These are phyloP conservation scores for Triticum dicoccoides DNA, from an alignment of 176 grass and related monocot genomes.

Conservation along the genomic window DNA sequence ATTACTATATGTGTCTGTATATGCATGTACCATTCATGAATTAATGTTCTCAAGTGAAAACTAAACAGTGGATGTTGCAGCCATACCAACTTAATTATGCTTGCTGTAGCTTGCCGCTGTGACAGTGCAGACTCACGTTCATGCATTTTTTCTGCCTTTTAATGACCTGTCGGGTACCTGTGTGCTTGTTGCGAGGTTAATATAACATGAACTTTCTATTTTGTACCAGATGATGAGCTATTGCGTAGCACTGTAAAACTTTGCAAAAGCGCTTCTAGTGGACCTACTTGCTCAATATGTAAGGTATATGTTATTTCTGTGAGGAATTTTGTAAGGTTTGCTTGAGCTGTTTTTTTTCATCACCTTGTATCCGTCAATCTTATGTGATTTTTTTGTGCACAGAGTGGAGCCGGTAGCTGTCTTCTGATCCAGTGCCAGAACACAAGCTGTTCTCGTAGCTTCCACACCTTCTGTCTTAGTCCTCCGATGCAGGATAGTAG, in stretches of 20 bases:
- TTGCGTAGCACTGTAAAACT: constrained; percentile 34
- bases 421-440: constrained; percentile 49
- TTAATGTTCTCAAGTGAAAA: not conserved
- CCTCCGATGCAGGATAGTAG: constrained; percentile 34
- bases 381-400: constrained; percentile 11
- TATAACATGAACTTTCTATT: not conserved
- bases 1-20: not conserved
- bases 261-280: constrained; percentile 12
- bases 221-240: constrained; percentile 43
- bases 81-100: not conserved
- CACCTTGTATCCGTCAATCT: not conserved
- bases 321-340: constrained; percentile 42
- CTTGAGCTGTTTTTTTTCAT: not conserved
- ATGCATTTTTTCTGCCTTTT: not conserved
- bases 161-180: not conserved
- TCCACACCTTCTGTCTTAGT: constrained; percentile 52
- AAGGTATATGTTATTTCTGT: constrained; percentile 28
- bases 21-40: not conserved
- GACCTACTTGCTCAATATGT: constrained; percentile 52
- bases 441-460: constrained; percentile 35
- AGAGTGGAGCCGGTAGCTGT: constrained; percentile 47
- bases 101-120: not conserved
- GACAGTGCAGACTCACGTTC: not conserved
- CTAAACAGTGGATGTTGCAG: not conserved
- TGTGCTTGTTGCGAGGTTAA: constrained; percentile 12